Evolutionary conservation across 768 basidiomycete species (phyloP).

Genomic region (Mycena belliarum): DNA sequence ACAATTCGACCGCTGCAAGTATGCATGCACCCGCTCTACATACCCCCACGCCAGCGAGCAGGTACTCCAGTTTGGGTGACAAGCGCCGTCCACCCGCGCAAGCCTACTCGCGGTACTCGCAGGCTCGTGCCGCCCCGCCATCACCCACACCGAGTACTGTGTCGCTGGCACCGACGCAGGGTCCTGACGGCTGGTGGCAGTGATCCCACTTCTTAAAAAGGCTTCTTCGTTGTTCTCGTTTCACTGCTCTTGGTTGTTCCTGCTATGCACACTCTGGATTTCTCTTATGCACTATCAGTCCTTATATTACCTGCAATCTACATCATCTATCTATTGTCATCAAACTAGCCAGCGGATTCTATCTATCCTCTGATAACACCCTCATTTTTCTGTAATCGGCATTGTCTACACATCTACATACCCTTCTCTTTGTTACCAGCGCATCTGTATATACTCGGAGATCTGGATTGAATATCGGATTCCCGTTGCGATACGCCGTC

Average conservation of each 20-base stretch:
- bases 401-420: conserved; percentile 15
- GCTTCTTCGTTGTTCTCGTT: conserved; percentile 1
- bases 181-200: conserved; percentile 80
- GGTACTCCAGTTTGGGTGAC: conserved; percentile 35
- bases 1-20: conserved; percentile 27
- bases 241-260: conserved; percentile 11
- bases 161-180: conserved; percentile 69
- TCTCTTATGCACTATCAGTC: conserved; percentile 12
- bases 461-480: background rate
- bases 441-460: conserved; percentile 11
- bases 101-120: conserved; percentile 12
- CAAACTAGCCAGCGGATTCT: conserved; percentile 1
- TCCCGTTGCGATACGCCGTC: too few relatives aligned
- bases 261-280: conserved; percentile 24
- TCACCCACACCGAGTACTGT: conserved; percentile 80
- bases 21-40: conserved; percentile 31
- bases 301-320: conserved; percentile 24
- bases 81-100: conserved; percentile 18
- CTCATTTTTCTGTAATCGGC: conserved; percentile 8
- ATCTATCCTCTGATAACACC: background rate
- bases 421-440: conserved; percentile 2
- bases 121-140: conserved; percentile 14
- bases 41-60: conserved; percentile 27
- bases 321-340: conserved; percentile 18
- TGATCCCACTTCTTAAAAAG: conserved; percentile 31